Evolutionary conservation across 768 basidiomycete species (phyloP).

Genomic region (Hortiboletus campestris): DNA sequence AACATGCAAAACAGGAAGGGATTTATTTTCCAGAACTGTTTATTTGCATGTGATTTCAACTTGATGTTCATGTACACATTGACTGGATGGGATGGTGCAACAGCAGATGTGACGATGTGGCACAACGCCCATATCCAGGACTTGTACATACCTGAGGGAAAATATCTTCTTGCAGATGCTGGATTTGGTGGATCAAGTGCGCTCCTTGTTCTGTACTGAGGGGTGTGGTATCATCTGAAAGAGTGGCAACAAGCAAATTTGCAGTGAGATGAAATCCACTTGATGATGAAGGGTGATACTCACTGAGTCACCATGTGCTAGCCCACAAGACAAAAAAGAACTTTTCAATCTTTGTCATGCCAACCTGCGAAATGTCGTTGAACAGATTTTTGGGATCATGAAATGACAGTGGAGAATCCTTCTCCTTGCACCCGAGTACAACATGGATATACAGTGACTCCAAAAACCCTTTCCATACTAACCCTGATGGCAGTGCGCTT

Average conservation of each 20-base stretch:
- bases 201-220: slow-evolving; percentile 38
- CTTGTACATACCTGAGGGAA: no score
- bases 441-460: no score
- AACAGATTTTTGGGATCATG: neutral
- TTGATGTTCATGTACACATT: slow-evolving; percentile 12
- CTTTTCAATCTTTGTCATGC: neutral
- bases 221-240: slow-evolving; percentile 37
- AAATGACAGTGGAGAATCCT: no score
- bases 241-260: slow-evolving; percentile 26
- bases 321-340: no score
- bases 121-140: no score
- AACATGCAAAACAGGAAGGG: no score
- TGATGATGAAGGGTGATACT: no score
- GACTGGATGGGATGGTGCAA: slow-evolving; percentile 17
- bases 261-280: no score
- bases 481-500: no score
- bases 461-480: no score
- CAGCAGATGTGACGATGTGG: slow-evolving; percentile 10
- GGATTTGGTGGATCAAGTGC: slow-evolving; percentile 13
- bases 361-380: neutral
- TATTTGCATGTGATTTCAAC: slow-evolving; percentile 18
- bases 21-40: no score
- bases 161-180: slow-evolving; percentile 6
- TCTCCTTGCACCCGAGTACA: neutral
- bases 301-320: no score